phyloP scores from a whole-genome alignment of 176 grass and related monocot genomes.

The Oryza nivara region DNA sequence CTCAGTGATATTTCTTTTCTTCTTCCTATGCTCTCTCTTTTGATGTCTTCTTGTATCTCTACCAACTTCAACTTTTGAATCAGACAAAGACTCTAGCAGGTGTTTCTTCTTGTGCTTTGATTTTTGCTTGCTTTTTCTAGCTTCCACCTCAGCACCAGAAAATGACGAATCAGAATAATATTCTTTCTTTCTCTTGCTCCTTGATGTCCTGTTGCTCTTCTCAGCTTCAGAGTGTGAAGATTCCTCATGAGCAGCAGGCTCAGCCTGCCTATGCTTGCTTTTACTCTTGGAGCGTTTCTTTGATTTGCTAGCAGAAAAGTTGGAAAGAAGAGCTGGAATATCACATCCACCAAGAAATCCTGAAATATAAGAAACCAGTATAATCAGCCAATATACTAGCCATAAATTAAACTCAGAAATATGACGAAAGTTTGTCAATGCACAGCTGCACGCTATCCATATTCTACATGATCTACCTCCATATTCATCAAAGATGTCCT shows the following conservation, averaged over 20 bases:
- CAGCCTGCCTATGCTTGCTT: conserved; percentile 44
- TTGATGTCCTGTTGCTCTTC: conserved; percentile 51
- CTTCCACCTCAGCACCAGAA: conserved; percentile 50
- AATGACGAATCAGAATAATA: conserved; percentile 41
- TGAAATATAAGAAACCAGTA: conserved; percentile 36
- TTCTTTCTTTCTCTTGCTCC: conserved; percentile 63
- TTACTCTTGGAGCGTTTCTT: conserved; percentile 75
- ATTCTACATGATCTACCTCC: conserved; percentile 64
- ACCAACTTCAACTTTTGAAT: conserved; percentile 44
- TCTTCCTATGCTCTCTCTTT: conserved; percentile 42
- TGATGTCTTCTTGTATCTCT: conserved; percentile 36
- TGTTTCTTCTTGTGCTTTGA: conserved; percentile 56
- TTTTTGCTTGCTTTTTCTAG: conserved; percentile 46
- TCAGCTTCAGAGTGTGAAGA: conserved; percentile 43
- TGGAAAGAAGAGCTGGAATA: conserved; percentile 78
- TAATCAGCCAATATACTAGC: not conserved
- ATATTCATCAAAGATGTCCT: conserved; percentile 99
- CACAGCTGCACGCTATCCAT: not conserved
- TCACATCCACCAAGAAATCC: conserved; percentile 77
- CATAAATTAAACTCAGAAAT: conserved; percentile 7
- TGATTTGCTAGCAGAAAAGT: conserved; percentile 63
- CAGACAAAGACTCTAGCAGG: conserved; percentile 45
- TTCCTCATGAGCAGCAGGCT: conserved; percentile 26
- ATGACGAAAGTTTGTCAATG: not conserved
- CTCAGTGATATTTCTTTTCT: conserved; percentile 30